Base-by-base conservation (phyloP, 768 basidiomycete species). In the Neoboletus subvelutipes region DNA sequence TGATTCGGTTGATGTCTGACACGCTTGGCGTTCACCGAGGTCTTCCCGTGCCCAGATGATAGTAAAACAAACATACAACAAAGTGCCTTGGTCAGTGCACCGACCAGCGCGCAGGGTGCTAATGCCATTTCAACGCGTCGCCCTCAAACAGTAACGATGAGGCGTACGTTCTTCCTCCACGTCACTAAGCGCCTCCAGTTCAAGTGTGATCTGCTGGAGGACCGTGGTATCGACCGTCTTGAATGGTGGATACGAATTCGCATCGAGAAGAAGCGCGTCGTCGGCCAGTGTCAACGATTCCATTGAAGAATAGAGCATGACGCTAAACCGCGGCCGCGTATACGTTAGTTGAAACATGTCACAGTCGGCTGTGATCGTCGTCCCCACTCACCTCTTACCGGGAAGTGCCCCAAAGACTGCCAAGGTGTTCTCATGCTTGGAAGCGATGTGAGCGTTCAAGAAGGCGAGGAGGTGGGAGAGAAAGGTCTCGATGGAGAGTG, bases 361-460 rank as follows among this genome's bases (percentile, higher is more conserved):
- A 50, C 43, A 10, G 3, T 17, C 17, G 17, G 22, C 6, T n/a
- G 31, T 18, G 15, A 34, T 17, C 1, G 13, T 22, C n/a, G 49
- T 46, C 39, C 20, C 46, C n/a, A 65, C 77, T 29, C 5, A 91
- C 92, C 91, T 94, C 72, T 86, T 87, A 22, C 84, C 85, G 1
- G 91, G 90, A 46, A 94, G 78, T 5, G 95, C 96, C 9, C 85
- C 96, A 69, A 93, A 96, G 54, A 98, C 90, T 7, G 94, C 91
- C 39, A 99, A 79, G 5, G 90, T 83, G 69, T 99, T 99, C 71
- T 96, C 94, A 75, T 94, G 88, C 61, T 88, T 85, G 60, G 85
- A 82, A 2, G 94, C 94, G 58, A 98, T 82, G 74, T 98, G 94
- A 4, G 94, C 84, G 67, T 99, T 98, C 66, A 96, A 77, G 67